phyloP scores from a whole-genome alignment of 192 early-diverging fungal genomes.

The Irineochytrium annulatum region DNA sequence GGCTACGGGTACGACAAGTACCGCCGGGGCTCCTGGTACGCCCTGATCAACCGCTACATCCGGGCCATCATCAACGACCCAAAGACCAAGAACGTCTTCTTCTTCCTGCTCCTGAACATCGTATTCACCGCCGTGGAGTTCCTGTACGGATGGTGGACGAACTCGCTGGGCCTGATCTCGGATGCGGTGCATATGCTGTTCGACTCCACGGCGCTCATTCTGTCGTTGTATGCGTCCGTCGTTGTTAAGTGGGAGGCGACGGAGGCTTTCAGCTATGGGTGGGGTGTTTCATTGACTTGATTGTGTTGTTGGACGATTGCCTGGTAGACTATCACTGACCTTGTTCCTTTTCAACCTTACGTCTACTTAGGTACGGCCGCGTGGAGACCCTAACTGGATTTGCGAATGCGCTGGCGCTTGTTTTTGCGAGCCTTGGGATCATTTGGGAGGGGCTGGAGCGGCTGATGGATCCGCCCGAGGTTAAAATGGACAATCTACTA shows the following conservation, averaged over 20 bases:
- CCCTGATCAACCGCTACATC: slow-evolving; percentile 34
- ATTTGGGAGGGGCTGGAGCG: slow-evolving; percentile 88
- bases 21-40: neutral
- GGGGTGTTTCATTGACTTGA: slow-evolving; percentile 15
- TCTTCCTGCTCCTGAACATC: slow-evolving; percentile 88
- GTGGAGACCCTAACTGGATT: slow-evolving; percentile 92
- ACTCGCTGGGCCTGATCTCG: slow-evolving; percentile 78
- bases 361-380: slow-evolving; percentile 81
- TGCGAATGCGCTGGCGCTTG: slow-evolving; percentile 85
- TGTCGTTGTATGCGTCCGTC: slow-evolving; percentile 82
- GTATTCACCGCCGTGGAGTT: slow-evolving; percentile 88
- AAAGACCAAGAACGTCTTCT: slow-evolving; percentile 88
- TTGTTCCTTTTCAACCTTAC: too few species aligned
- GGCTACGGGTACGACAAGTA: slow-evolving; percentile 14
- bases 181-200: slow-evolving; percentile 99
- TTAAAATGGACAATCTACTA: slow-evolving; percentile 80
- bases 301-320: too few species aligned
- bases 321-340: too few species aligned
- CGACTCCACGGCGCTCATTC: slow-evolving; percentile 86
- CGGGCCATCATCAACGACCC: slow-evolving; percentile 56
- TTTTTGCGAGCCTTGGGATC: slow-evolving; percentile 85
- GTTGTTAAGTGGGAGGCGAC: slow-evolving; percentile 90
- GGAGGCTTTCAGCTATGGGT: slow-evolving; percentile 72
- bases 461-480: slow-evolving; percentile 77
- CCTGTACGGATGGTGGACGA: slow-evolving; percentile 49